A percentile compares a stretch with the other conserved stretches of the same genome.
These are phyloP conservation scores for Lasiosphaeriaceae sp. DNA, from an alignment of 495 filamentous ascomycete species.

Conservation along the genomic window DNA sequence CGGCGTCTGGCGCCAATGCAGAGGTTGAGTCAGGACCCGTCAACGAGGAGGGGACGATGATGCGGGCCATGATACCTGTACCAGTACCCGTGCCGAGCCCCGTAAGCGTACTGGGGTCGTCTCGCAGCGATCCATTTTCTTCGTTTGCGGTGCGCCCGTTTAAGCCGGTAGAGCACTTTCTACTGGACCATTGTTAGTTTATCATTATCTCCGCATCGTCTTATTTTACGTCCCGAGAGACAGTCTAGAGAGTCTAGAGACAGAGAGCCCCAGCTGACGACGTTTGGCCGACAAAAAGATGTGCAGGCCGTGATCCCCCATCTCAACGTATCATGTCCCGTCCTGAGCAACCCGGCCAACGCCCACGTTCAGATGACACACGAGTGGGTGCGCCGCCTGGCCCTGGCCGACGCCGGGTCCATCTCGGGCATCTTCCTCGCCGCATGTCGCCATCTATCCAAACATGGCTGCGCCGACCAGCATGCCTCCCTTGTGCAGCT, in stretches of 20 bases:
- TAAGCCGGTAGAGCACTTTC: neutral
- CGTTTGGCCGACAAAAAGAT: neutral
- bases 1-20: too few species aligned
- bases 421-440: neutral
- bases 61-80: too few species aligned
- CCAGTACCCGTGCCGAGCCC: too few species aligned
- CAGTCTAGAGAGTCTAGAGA: too few species aligned
- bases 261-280: too few species aligned
- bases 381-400: neutral
- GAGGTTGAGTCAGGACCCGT: too few species aligned
- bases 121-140: too few species aligned
- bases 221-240: too few species aligned
- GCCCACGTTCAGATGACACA: neutral
- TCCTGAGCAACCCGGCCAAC: neutral
- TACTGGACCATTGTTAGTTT: constrained; percentile 4
- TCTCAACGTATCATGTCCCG: neutral
- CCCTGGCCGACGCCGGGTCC: neutral
- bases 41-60: too few species aligned
- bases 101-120: too few species aligned
- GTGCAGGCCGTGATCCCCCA: neutral
- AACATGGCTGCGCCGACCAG: neutral
- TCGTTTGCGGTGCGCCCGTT: neutral
- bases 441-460: neutral
- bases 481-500: neutral
- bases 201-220: neutral